Conservation (phyloP, 768 basidiomycete species). For the Atractiella rhizophila region DNA sequence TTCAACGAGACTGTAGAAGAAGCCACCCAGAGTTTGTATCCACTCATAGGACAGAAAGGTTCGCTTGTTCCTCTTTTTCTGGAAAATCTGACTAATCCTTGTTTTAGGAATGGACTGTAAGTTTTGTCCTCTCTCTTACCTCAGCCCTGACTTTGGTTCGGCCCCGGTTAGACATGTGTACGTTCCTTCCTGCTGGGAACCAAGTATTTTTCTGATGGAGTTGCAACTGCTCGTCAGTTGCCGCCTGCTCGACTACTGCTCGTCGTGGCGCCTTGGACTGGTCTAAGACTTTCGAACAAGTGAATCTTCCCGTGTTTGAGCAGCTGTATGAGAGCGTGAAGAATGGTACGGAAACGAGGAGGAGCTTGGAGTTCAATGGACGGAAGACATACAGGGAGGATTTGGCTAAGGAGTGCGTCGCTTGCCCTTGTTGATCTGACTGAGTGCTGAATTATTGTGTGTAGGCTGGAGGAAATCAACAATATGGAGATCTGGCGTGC, state of each 20-base stretch:
- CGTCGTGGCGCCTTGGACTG: slow-evolving; percentile 97
- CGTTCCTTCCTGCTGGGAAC: too few relatives aligned
- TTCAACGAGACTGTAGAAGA: slow-evolving; percentile 99
- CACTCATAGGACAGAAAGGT: slow-evolving; percentile 43
- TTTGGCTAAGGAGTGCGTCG: slow-evolving; percentile 42
- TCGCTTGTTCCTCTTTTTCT: slow-evolving; percentile 1
- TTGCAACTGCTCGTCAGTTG: slow-evolving; percentile 25
- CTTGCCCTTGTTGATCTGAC: neutral
- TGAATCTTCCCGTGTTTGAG: slow-evolving; percentile 85
- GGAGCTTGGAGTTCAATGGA: slow-evolving; percentile 85
- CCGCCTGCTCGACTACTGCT: slow-evolving; percentile 94
- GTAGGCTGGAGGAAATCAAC: slow-evolving; percentile 57
- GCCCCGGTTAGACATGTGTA: too few relatives aligned
- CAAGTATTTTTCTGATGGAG: neutral
- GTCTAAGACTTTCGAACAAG: slow-evolving; percentile 73
- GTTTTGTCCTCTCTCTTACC: neutral
- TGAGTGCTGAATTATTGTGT: neutral
- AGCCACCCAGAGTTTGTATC: slow-evolving; percentile 96
- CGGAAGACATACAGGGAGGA: slow-evolving; percentile 77
- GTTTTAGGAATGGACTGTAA: slow-evolving; percentile 14
- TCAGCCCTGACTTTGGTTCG: neutral
- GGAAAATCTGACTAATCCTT: neutral
- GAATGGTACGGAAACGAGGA: slow-evolving; percentile 90
- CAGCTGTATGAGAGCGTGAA: slow-evolving; percentile 77
- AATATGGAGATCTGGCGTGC: slow-evolving; percentile 98